Conservation (phyloP, 768 basidiomycete species). For the Lanmaoa pseudosensibilis region DNA sequence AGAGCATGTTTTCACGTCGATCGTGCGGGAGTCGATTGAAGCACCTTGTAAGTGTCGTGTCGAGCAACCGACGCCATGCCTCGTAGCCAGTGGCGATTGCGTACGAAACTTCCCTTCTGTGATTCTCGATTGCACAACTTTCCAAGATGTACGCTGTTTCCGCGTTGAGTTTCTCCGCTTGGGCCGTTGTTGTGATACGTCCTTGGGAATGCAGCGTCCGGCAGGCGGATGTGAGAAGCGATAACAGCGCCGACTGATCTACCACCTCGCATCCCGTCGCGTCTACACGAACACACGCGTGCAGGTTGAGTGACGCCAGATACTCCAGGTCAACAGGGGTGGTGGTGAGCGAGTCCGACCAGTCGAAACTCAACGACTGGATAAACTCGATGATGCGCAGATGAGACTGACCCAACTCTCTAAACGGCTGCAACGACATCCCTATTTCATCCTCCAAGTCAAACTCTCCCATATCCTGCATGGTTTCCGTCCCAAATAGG, state of each 20-base stretch:
- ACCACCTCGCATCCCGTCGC: slow-evolving; percentile 79
- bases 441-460: slow-evolving; percentile 41
- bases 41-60: slow-evolving; percentile 83
- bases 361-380: slow-evolving; percentile 83
- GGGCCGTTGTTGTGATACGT: slow-evolving; percentile 56
- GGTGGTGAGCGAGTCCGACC: slow-evolving; percentile 73
- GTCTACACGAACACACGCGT: slow-evolving; percentile 67
- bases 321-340: slow-evolving; percentile 61
- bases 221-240: slow-evolving; percentile 61
- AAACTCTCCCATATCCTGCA: slow-evolving; percentile 38
- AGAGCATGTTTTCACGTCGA: slow-evolving; percentile 82
- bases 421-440: slow-evolving; percentile 54
- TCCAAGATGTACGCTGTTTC: slow-evolving; percentile 80
- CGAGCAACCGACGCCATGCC: slow-evolving; percentile 82
- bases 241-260: slow-evolving; percentile 69
- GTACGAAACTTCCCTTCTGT: slow-evolving; percentile 75
- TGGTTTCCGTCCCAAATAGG: slow-evolving; percentile 68
- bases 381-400: slow-evolving; percentile 86
- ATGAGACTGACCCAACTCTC: slow-evolving; percentile 76
- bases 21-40: slow-evolving; percentile 82
- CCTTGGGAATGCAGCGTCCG: slow-evolving; percentile 68
- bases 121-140: slow-evolving; percentile 85
- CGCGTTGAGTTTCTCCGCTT: slow-evolving; percentile 61
- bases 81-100: slow-evolving; percentile 72
- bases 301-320: slow-evolving; percentile 63